phyloP scores from a whole-genome alignment of 2,329 filamentous ascomycete species.

The Stachybotrys chlorohalonatus region DNA sequence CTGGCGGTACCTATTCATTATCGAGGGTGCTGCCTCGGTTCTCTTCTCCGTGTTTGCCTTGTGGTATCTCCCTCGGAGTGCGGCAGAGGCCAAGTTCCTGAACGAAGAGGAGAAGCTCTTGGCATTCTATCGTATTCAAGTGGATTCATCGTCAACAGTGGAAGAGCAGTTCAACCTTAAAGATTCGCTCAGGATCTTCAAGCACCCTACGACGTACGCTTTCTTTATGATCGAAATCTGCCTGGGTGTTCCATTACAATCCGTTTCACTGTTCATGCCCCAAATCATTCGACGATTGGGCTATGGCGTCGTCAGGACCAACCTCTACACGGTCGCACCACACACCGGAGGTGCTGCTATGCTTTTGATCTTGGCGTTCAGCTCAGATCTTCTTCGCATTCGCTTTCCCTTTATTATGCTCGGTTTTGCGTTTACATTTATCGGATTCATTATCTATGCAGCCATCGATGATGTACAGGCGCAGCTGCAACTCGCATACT shows the following conservation, averaged over 20 bases:
- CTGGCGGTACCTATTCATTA: constrained; percentile 45
- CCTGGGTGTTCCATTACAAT: constrained; percentile 50
- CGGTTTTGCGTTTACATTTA: constrained; percentile 65
- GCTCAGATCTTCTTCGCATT: constrained; percentile 10
- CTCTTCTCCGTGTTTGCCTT: constrained; percentile 55
- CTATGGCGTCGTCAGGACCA: constrained; percentile 49
- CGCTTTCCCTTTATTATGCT: constrained; percentile 48
- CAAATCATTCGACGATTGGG: constrained; percentile 44
- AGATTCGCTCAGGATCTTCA: constrained; percentile 44
- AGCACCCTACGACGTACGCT: constrained; percentile 35
- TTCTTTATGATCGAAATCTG: constrained; percentile 48
- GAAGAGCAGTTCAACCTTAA: constrained; percentile 41
- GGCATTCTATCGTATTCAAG: constrained; percentile 64
- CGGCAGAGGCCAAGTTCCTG: constrained; percentile 56
- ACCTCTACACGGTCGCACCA: constrained; percentile 74
- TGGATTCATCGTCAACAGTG: constrained; percentile 60
- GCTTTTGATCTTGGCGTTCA: constrained; percentile 63
- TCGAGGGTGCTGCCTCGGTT: constrained; percentile 49
- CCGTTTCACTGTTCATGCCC: constrained; percentile 43
- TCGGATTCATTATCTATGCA: constrained; percentile 72
- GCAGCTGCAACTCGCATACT: constrained; percentile 61
- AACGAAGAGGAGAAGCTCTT: constrained; percentile 56
- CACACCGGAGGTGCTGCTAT: constrained; percentile 67
- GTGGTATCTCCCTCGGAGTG: constrained; percentile 59
- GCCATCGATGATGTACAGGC: constrained; percentile 54